Evolutionary conservation across 306 rosid genomes (phyloP).

Genomic region (Amphicarpaea edgeworthii): DNA sequence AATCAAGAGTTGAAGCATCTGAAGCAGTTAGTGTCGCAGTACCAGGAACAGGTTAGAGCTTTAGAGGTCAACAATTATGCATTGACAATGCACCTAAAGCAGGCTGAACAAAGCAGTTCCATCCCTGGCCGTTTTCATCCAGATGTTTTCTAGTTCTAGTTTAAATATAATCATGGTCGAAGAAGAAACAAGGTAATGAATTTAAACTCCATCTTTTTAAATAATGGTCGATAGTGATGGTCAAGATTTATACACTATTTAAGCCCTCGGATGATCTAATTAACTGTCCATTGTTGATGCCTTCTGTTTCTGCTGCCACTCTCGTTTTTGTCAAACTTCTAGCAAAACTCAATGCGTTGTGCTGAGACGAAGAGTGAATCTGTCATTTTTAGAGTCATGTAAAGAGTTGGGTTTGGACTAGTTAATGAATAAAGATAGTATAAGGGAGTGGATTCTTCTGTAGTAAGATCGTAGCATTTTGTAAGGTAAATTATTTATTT

Average conservation of each 20-base stretch:
- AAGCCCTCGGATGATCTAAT: no score
- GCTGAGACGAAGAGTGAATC: no score
- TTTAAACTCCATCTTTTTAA: not conserved
- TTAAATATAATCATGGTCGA: slow-evolving; percentile 16
- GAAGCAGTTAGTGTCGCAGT: slow-evolving; percentile 76
- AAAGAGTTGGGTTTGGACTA: no score
- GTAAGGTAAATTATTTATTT: no score
- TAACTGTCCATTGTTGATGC: no score
- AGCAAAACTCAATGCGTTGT: no score
- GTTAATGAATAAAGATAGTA: no score
- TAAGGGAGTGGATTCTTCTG: no score
- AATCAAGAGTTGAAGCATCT: slow-evolving; percentile 73
- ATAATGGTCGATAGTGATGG: slow-evolving; percentile 9
- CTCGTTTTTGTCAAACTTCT: no score
- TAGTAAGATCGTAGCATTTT: no score
- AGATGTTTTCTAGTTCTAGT: slow-evolving; percentile 68
- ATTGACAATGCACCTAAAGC: slow-evolving; percentile 84
- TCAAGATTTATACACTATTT: slow-evolving; percentile 8
- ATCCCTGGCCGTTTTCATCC: slow-evolving; percentile 88
- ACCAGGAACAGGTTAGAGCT: slow-evolving; percentile 84
- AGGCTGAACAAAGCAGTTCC: slow-evolving; percentile 84
- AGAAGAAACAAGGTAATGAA: slow-evolving; percentile 12
- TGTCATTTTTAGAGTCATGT: no score
- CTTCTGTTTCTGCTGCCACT: no score
- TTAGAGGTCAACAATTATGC: slow-evolving; percentile 95